These are phyloP conservation scores for Steccherinum ochraceum DNA, from an alignment of 768 basidiomycete species.

Conservation along the genomic window DNA sequence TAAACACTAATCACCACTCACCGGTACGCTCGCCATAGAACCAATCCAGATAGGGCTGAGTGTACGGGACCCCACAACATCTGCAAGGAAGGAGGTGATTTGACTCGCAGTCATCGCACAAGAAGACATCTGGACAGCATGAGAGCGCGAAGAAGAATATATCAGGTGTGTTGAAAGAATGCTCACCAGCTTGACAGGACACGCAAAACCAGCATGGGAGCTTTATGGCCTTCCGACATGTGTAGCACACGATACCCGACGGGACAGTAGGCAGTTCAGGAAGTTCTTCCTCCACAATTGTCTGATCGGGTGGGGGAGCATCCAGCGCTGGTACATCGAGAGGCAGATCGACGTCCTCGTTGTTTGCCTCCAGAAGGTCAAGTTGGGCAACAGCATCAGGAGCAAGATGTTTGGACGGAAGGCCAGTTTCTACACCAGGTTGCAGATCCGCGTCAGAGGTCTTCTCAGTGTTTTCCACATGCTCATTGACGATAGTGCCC, in stretches of 20 bases:
- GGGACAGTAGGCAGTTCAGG: no score
- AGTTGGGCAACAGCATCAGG: background rate
- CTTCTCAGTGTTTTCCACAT: no score
- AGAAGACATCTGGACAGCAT: conserved; percentile 3
- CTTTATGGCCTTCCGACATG: background rate
- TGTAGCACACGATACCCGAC: no score
- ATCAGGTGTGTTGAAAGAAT: background rate
- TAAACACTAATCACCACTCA: background rate
- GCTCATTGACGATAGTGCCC: no score
- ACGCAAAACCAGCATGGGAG: conserved; percentile 10
- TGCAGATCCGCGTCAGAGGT: no score
- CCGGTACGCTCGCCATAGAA: conserved; percentile 2
- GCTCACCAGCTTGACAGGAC: background rate
- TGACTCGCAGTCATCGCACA: conserved; percentile 12
- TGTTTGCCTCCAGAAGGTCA: background rate
- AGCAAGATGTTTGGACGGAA: no score
- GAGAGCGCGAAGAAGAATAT: background rate
- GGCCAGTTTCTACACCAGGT: no score
- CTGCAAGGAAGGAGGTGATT: conserved; percentile 1
- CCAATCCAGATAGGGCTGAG: conserved; percentile 3
- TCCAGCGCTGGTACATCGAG: no score
- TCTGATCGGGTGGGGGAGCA: no score
- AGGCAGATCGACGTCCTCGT: no score
- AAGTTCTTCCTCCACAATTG: no score
- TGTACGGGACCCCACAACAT: conserved; percentile 3